Evolutionary conservation across 164 flowering plant species (phyloP), one percentile per base, ranked within the genome.

Genomic region (Macadamia tetraphylla): DNA sequence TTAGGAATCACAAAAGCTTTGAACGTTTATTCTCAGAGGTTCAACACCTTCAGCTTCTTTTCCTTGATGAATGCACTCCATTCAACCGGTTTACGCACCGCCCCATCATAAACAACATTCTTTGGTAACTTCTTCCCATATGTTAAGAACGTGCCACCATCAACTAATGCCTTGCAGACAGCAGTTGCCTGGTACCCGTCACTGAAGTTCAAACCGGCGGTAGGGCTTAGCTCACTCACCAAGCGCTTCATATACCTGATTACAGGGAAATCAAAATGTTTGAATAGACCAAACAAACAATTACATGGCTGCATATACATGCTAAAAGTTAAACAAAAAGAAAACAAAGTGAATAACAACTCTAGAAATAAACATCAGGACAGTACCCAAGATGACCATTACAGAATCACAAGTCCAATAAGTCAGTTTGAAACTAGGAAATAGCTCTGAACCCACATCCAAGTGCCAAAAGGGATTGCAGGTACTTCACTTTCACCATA

Each of bases 71-170:
- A 77, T 9, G 60, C 58, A 32, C 51, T 63, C 80, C 80, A 77
- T 18, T 77, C 80, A 49, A 77, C 75, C 9, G 65, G 75, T 52
- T 77, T 77, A 35, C 77, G 77, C 52, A 64, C 58, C 17, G 73
- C 70, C 66, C 73, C 73, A 29, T 43, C 74, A 51, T 75, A 75
- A n/a, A 18, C 44, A 40, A 75, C 74, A 70, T 67, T 58, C 63
- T 70, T 65, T 46, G 77, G 77, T n/a, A 75, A 68, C 70, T 68
- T 71, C 69, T 74, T 77, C 35, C 65, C 75, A 64, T 65, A 66
- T 9, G 73, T 77, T 29, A 77, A 63, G 40, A 71, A 77, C 53
- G 70, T 68, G 11, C 80, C 80, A 12, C 74, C 73, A 51, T 18
- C 32, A 12, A 40, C 64, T 52, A 76, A 57, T 40, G 79, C 68